Percentiles rank a stretch among this genome's conserved stretches.
Conservation (phyloP, 2,329 filamentous ascomycete genomes). For the Helotiales sp. region DNA sequence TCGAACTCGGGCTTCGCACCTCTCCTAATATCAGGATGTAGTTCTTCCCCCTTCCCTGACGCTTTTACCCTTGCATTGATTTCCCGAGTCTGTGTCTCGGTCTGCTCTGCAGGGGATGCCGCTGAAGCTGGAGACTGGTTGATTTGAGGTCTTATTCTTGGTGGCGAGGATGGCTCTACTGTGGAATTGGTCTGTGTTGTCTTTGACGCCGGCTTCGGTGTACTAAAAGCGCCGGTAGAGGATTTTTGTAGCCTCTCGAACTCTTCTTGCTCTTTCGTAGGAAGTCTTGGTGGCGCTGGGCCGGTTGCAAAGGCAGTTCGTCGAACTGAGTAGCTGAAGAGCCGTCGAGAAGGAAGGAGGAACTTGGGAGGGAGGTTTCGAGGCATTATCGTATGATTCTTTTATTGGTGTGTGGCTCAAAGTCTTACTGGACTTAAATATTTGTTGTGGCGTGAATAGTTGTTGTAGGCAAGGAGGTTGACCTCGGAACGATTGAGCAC, state of each 20-base stretch:
- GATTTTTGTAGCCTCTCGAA: slow-evolving; percentile 82
- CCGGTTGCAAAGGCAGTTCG: slow-evolving; percentile 46
- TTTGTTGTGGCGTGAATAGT: not conserved
- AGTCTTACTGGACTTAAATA: not conserved
- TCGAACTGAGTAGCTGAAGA: slow-evolving; percentile 28
- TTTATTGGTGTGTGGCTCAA: not conserved
- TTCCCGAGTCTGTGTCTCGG: slow-evolving; percentile 25
- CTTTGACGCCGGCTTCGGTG: slow-evolving; percentile 41
- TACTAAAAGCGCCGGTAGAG: slow-evolving; percentile 77
- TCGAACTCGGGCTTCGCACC: slow-evolving; percentile 90
- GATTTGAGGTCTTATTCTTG: slow-evolving; percentile 39
- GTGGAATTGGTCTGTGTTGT: slow-evolving; percentile 20
- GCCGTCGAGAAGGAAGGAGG: slow-evolving; percentile 29
- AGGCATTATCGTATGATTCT: slow-evolving; percentile 28
- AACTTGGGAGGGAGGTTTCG: slow-evolving; percentile 28
- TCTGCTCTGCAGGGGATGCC: slow-evolving; percentile 22
- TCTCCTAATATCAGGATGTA: slow-evolving; percentile 70
- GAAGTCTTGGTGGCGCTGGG: slow-evolving; percentile 81
- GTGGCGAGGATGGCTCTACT: slow-evolving; percentile 24
- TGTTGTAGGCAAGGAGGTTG: not conserved
- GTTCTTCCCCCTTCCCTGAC: slow-evolving; percentile 60
- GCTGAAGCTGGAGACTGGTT: slow-evolving; percentile 47
- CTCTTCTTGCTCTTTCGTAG: slow-evolving; percentile 83
- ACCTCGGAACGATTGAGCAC: not conserved
- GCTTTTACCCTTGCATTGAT: slow-evolving; percentile 48